Evolutionary conservation across 345 rosid genomes (phyloP).

Genomic region (Cardamine resedifolia): DNA sequence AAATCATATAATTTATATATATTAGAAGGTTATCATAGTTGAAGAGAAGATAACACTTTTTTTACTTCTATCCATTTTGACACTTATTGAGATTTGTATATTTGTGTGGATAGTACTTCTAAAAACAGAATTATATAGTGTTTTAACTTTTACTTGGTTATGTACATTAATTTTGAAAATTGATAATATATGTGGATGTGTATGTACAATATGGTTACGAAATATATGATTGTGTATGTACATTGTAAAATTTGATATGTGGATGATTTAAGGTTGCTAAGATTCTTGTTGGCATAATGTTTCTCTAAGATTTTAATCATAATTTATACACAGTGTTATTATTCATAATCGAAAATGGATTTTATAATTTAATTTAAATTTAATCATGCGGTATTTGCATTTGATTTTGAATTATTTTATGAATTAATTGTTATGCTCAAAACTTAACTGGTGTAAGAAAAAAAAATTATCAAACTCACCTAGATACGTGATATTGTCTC

Average conservation of each 20-base stretch:
- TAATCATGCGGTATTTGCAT: neutral
- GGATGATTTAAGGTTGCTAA: neutral
- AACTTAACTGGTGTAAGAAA: neutral
- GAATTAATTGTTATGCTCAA: neutral
- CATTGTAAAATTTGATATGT: neutral
- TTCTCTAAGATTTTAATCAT: neutral
- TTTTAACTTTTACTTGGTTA: neutral
- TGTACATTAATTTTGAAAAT: neutral
- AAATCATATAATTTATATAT: neutral
- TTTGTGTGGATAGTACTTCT: neutral
- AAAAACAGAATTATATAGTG: neutral
- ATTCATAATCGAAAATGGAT: neutral
- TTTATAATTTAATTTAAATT: neutral
- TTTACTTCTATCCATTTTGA: neutral
- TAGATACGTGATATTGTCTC: neutral
- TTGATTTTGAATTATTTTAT: neutral
- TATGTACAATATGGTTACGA: neutral
- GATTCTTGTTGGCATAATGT: neutral
- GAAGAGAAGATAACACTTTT: too few relatives aligned
- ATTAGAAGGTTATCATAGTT: neutral
- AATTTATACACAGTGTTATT: neutral
- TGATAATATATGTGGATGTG: neutral
- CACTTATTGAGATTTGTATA: too few relatives aligned
- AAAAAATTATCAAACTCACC: neutral
- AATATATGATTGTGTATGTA: neutral